Evolutionary conservation across 768 basidiomycete genomes (phyloP).

Genomic region (Fomitopsis serialis): DNA sequence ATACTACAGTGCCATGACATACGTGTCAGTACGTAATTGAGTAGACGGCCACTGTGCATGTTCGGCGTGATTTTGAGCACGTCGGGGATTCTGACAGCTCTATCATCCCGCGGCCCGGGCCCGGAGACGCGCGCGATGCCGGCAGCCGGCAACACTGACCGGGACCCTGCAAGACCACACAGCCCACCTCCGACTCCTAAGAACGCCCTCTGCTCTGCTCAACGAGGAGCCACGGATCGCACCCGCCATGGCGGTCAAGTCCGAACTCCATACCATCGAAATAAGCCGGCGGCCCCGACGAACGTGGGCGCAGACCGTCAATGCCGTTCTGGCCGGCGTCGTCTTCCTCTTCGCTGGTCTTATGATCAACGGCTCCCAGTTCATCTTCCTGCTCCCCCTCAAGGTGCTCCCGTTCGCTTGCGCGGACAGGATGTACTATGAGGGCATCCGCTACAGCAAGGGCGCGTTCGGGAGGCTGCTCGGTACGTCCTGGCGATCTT

Average conservation of each 20-base stretch:
- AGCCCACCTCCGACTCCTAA: no score
- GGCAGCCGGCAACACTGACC: no score
- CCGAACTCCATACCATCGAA: constrained; percentile 36
- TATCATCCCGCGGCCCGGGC: no score
- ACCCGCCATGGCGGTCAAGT: constrained; percentile 6
- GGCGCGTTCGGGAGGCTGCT: constrained; percentile 73
- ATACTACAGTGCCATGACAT: no score
- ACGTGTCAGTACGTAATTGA: no score
- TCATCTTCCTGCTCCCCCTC: constrained; percentile 65
- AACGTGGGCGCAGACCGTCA: constrained; percentile 47
- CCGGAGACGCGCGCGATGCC: no score
- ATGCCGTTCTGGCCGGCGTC: constrained; percentile 46
- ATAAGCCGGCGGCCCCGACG: constrained; percentile 48
- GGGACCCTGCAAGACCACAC: no score
- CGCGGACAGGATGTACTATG: constrained; percentile 53
- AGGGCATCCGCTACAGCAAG: constrained; percentile 76
- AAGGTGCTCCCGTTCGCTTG: constrained; percentile 55
- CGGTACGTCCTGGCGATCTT: constrained; percentile 37
- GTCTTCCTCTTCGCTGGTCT: constrained; percentile 62
- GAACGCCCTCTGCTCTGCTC: not conserved
- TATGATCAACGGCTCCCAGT: constrained; percentile 68
- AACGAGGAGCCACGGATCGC: not conserved
- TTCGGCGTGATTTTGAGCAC: no score
- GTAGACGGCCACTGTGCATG: no score
- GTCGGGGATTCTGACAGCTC: no score